Evolutionary conservation across 1,139 yeast species (phyloP).

Genomic region (Pichia norvegensis): DNA sequence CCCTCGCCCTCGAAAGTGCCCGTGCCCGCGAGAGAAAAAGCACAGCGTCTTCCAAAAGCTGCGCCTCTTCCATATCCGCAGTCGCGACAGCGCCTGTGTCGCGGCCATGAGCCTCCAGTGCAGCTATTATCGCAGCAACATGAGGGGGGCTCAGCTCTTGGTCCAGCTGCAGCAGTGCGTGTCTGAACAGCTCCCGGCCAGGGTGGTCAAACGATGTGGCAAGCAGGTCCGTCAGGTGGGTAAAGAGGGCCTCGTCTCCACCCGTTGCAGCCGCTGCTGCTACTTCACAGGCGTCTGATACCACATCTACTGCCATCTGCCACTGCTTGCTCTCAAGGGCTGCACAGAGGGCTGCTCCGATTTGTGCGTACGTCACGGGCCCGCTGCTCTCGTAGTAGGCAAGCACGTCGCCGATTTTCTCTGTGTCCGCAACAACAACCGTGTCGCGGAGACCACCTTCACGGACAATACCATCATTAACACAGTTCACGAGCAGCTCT

Average conservation of each 20-base stretch:
- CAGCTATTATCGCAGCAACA: slow-evolving; percentile 12
- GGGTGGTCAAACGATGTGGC: slow-evolving; percentile 15
- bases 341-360: background rate
- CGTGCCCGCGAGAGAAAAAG: slow-evolving; percentile 11
- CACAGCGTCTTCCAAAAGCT: slow-evolving; percentile 17
- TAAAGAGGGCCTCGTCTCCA: slow-evolving; percentile 16
- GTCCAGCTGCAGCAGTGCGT: slow-evolving; percentile 12
- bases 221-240: slow-evolving; percentile 16
- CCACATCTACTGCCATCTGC: background rate
- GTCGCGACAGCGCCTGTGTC: background rate
- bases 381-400: background rate
- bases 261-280: too few relatives aligned
- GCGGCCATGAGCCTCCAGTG: slow-evolving; percentile 10
- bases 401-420: background rate
- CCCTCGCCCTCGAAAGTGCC: background rate
- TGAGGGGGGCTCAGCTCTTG: slow-evolving; percentile 6
- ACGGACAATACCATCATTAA: slow-evolving; percentile 19
- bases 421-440: background rate
- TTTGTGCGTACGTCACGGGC: background rate
- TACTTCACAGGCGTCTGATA: background rate
- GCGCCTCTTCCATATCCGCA: slow-evolving; percentile 19
- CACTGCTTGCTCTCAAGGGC: background rate
- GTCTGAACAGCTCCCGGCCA: slow-evolving; percentile 20
- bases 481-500: slow-evolving; percentile 20
- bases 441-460: background rate